Conservation (phyloP, 768 basidiomycete genomes). For the Suillus hirtellus region DNA sequence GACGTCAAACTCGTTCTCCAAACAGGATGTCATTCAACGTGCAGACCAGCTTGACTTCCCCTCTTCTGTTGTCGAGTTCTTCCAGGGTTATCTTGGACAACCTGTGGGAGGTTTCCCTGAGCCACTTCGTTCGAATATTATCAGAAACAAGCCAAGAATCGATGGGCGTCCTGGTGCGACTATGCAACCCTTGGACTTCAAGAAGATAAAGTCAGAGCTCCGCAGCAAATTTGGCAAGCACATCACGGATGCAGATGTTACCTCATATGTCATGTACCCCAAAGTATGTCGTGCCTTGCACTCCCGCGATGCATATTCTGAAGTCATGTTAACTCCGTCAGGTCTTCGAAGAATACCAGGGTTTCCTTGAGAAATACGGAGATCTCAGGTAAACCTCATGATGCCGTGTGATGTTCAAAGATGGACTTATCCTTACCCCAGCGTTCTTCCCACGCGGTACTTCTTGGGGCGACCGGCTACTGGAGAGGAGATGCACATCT, state of each 20-base stretch:
- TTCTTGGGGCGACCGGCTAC: slow-evolving; percentile 91
- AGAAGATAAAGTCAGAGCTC: slow-evolving; percentile 91
- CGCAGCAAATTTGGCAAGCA: slow-evolving; percentile 94
- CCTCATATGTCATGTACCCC: slow-evolving; percentile 97
- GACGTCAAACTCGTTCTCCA: slow-evolving; percentile 90
- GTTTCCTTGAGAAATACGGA: slow-evolving; percentile 94
- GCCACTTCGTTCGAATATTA: slow-evolving; percentile 86
- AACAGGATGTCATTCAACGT: slow-evolving; percentile 80
- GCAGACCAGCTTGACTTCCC: slow-evolving; percentile 97
- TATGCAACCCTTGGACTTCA: slow-evolving; percentile 91
- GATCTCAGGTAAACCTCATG: slow-evolving; percentile 69
- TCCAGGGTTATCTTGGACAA: slow-evolving; percentile 98
- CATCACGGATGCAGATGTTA: slow-evolving; percentile 91
- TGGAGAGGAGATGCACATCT: slow-evolving; percentile 96
- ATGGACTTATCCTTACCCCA: slow-evolving; percentile 34
- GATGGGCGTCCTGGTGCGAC: slow-evolving; percentile 89
- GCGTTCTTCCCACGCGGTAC: slow-evolving; percentile 94
- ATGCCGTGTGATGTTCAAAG: slow-evolving; percentile 11
- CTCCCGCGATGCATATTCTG: slow-evolving; percentile 12
- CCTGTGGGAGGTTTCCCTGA: slow-evolving; percentile 99
- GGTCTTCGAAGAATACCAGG: slow-evolving; percentile 97
- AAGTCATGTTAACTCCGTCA: slow-evolving; percentile 31
- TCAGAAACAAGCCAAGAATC: slow-evolving; percentile 91
- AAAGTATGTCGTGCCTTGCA: slow-evolving; percentile 55
- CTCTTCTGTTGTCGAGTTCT: slow-evolving; percentile 95